phyloP scores from a whole-genome alignment of 768 basidiomycete species.

The Agrocybe chaxingu region DNA sequence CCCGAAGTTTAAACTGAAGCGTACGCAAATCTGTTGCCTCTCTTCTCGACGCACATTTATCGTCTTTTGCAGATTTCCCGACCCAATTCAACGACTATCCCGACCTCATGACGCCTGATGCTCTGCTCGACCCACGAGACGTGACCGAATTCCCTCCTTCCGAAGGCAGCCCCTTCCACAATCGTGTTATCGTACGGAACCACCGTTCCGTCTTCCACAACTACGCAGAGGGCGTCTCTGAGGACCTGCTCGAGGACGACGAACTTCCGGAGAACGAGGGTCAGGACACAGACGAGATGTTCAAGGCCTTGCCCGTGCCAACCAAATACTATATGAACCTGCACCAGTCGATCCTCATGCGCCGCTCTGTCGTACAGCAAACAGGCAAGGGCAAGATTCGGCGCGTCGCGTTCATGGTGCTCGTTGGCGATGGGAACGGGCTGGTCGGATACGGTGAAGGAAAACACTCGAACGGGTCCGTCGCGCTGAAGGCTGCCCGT shows the following conservation, averaged over 20 bases:
- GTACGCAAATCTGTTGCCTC: background rate
- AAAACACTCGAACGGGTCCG: slow-evolving; percentile 57
- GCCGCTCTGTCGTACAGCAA: slow-evolving; percentile 75
- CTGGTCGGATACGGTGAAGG: slow-evolving; percentile 82
- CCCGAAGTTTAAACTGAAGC: background rate
- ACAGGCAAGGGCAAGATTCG: slow-evolving; percentile 91
- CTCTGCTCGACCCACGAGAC: slow-evolving; percentile 60
- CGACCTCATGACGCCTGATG: slow-evolving; percentile 60
- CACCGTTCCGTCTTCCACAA: slow-evolving; percentile 64
- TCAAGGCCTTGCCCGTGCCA: slow-evolving; percentile 17
- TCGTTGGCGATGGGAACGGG: slow-evolving; percentile 82
- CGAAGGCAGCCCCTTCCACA: slow-evolving; percentile 49
- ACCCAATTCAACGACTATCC: slow-evolving; percentile 33
- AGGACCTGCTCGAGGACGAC: slow-evolving; percentile 27
- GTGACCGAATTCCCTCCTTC: slow-evolving; percentile 51
- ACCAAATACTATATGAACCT: slow-evolving; percentile 23
- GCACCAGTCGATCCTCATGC: slow-evolving; percentile 41
- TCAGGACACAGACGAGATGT: slow-evolving; percentile 23
- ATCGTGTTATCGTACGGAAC: slow-evolving; percentile 66
- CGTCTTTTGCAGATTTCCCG: slow-evolving; percentile 4
- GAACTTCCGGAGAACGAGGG: slow-evolving; percentile 26
- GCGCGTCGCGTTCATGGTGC: slow-evolving; percentile 56
- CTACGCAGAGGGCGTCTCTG: slow-evolving; percentile 29
- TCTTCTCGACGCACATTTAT: background rate
- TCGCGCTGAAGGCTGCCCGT: slow-evolving; percentile 56